phyloP scores from a whole-genome alignment of 805 yeast genomes.

The Candida tammaniensis region DNA sequence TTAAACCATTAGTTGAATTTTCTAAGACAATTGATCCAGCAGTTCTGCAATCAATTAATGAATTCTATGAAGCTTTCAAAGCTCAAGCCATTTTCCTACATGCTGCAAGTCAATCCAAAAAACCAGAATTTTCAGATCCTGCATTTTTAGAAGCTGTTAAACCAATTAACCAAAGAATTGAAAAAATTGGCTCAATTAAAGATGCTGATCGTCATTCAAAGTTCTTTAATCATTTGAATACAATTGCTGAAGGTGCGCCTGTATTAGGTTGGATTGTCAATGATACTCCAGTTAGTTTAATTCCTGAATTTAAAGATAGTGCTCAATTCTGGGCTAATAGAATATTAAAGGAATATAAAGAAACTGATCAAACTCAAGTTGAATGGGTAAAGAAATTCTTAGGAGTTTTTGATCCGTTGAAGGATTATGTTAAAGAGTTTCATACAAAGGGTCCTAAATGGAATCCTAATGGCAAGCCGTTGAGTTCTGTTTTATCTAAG shows the following conservation, averaged over 20 bases:
- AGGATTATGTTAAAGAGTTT: constrained; percentile 68
- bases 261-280: constrained; percentile 88
- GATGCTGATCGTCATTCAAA: constrained; percentile 72
- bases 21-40: constrained; percentile 56
- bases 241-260: constrained; percentile 87
- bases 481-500: constrained; percentile 47
- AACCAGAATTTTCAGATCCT: constrained; percentile 60
- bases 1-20: constrained; percentile 57
- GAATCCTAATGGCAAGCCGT: constrained; percentile 57
- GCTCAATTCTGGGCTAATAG: constrained; percentile 94
- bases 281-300: constrained; percentile 68
- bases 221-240: constrained; percentile 67
- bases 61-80: constrained; percentile 52
- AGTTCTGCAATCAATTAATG: constrained; percentile 54
- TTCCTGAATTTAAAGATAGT: constrained; percentile 84
- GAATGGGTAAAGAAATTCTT: constrained; percentile 79
- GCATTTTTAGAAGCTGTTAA: constrained; percentile 52
- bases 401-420: constrained; percentile 65
- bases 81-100: constrained; percentile 58
- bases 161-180: constrained; percentile 66
- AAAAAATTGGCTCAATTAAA: constrained; percentile 58
- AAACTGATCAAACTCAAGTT: constrained; percentile 60
- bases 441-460: constrained; percentile 86
- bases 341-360: constrained; percentile 80
- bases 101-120: constrained; percentile 57